Percentiles rank a stretch among this genome's conserved stretches.
Evolutionary conservation across 306 rosid genomes (phyloP).

Genomic region (Quercus suber): DNA sequence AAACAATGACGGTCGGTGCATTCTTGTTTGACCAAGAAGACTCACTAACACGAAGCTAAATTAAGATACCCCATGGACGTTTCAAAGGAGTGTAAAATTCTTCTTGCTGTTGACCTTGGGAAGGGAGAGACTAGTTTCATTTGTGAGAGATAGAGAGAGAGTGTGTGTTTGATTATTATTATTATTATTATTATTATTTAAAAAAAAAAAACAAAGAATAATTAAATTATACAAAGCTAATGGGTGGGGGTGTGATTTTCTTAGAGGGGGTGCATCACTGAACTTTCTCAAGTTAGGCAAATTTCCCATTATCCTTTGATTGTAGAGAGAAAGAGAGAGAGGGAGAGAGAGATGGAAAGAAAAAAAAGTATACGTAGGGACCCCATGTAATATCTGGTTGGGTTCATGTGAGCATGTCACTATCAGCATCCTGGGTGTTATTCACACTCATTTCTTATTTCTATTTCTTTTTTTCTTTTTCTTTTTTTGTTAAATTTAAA

Average conservation of each 20-base stretch:
- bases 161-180: too few relatives aligned
- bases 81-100: slow-evolving; percentile 31
- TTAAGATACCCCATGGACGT: slow-evolving; percentile 30
- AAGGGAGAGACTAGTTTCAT: not conserved
- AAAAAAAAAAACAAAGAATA: not conserved
- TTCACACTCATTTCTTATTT: slow-evolving; percentile 6
- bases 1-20: slow-evolving; percentile 35
- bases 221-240: not conserved
- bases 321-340: slow-evolving; percentile 2
- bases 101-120: slow-evolving; percentile 42
- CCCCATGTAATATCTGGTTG: slow-evolving; percentile 51
- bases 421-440: slow-evolving; percentile 38
- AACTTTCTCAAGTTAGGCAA: slow-evolving; percentile 25
- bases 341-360: slow-evolving; percentile 12
- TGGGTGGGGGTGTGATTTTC: not conserved
- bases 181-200: too few relatives aligned
- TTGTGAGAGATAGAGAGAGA: not conserved
- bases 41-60: not conserved
- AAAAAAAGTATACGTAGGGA: slow-evolving; percentile 34
- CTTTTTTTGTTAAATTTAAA: not conserved
- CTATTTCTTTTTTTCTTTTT: not conserved
- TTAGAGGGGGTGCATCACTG: slow-evolving; percentile 19
- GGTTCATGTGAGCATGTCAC: slow-evolving; percentile 53
- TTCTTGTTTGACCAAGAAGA: slow-evolving; percentile 35
- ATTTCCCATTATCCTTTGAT: not conserved